Evolutionary conservation across 106 monocot genomes (phyloP).

Genomic region (Posidonia australis): DNA sequence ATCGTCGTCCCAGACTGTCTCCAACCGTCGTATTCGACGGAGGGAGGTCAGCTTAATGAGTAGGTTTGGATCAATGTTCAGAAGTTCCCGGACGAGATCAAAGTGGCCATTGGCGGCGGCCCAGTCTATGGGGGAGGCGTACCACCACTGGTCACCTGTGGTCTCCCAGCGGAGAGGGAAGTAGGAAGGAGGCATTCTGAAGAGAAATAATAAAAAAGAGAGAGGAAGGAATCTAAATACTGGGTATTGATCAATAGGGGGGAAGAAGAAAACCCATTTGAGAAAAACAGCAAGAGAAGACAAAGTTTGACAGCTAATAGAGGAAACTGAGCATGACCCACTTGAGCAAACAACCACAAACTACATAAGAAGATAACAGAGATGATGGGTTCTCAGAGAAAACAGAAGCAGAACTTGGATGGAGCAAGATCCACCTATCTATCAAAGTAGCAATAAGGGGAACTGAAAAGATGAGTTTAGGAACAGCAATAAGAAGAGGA

Average conservation of each 20-base stretch:
- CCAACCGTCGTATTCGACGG: conserved; percentile 71
- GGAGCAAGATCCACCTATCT: too few relatives aligned
- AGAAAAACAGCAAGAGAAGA: not conserved
- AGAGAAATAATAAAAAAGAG: too few relatives aligned
- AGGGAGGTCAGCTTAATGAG: conserved; percentile 95
- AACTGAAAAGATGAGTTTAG: too few relatives aligned
- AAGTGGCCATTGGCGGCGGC: conserved; percentile 87
- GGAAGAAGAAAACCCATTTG: conserved; percentile 1
- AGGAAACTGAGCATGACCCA: not conserved
- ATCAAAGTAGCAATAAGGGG: too few relatives aligned
- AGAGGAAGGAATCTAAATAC: too few relatives aligned
- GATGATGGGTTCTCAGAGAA: too few relatives aligned
- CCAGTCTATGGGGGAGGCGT: conserved; percentile 80
- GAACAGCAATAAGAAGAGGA: too few relatives aligned
- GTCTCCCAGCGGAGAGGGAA: conserved; percentile 94
- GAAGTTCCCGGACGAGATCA: conserved; percentile 83
- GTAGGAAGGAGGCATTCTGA: conserved; percentile 27
- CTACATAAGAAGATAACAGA: too few relatives aligned
- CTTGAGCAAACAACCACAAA: too few relatives aligned
- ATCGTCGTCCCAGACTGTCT: conserved; percentile 80
- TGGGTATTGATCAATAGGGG: not conserved
- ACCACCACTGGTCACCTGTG: conserved; percentile 94
- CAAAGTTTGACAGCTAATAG: not conserved
- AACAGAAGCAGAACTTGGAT: too few relatives aligned
- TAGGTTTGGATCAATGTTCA: conserved; percentile 72